phyloP scores from a whole-genome alignment of 2,329 filamentous ascomycete genomes.

The Pseudocercospora fijiensis region DNA sequence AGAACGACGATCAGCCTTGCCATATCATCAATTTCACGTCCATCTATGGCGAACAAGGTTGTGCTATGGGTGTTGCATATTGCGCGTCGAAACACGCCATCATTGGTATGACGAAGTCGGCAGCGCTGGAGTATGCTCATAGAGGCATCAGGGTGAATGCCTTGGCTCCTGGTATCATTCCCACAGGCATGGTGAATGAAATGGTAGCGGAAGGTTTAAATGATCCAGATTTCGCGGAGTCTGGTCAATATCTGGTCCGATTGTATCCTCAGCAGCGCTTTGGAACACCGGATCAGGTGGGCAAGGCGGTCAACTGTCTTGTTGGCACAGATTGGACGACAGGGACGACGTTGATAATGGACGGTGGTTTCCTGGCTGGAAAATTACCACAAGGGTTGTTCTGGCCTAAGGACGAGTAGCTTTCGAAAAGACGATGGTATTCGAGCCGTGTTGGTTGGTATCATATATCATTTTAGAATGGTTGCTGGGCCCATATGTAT shows the following conservation, averaged over 20 bases:
- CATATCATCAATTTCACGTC: conserved; percentile 42
- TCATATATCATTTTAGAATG: not conserved
- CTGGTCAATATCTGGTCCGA: not conserved
- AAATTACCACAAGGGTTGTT: not conserved
- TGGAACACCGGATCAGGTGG: conserved; percentile 3
- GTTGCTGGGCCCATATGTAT: not conserved
- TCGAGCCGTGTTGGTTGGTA: not conserved
- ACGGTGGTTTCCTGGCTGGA: not conserved
- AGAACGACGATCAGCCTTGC: not conserved
- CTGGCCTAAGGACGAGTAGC: not conserved
- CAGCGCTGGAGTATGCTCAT: conserved; percentile 20
- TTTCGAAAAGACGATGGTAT: not conserved
- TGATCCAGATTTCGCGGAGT: not conserved
- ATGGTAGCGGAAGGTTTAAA: not conserved
- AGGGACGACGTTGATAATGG: not conserved
- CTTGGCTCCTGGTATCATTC: conserved; percentile 25
- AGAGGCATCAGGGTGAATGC: conserved; percentile 21
- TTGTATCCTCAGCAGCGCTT: not conserved
- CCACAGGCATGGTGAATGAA: not conserved
- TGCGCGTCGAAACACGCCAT: conserved; percentile 44
- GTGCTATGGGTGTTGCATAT: conserved; percentile 38
- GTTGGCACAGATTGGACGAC: conserved; percentile 1
- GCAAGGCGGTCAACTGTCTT: conserved; percentile 1
- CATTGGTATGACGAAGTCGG: conserved; percentile 44
- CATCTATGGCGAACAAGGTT: conserved; percentile 43